Conservation (phyloP, 306 rosid species). For the Boehmeria nivea region DNA sequence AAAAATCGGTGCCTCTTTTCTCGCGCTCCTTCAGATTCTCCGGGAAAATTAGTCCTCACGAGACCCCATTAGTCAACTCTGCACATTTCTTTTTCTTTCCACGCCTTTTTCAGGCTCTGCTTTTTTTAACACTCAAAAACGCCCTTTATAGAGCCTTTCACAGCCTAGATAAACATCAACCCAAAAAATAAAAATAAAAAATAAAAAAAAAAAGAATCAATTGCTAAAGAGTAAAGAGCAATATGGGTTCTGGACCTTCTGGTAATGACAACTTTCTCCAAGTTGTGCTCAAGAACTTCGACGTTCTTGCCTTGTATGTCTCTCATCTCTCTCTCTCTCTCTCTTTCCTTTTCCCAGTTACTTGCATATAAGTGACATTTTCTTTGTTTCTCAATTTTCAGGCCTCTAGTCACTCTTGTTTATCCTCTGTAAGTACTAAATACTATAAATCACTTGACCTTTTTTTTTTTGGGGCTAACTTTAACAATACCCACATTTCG, state of each 20-base stretch:
- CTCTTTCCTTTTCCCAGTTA: neutral
- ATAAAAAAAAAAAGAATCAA: neutral
- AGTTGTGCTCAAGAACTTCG: constrained; percentile 75
- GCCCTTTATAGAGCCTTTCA: neutral
- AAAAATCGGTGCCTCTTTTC: constrained; percentile 64
- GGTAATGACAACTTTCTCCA: constrained; percentile 53
- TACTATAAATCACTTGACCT: too few species aligned
- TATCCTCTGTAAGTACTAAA: constrained; percentile 71
- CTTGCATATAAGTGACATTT: neutral
- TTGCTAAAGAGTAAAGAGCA: neutral
- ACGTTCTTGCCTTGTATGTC: constrained; percentile 80
- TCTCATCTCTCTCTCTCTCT: neutral
- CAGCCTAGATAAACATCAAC: too few species aligned
- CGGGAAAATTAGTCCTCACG: constrained; percentile 28
- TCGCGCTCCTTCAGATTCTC: constrained; percentile 38
- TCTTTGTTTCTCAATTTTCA: constrained; percentile 23
- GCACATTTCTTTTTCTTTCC: neutral
- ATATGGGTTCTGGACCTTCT: constrained; percentile 48
- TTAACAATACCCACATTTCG: too few species aligned
- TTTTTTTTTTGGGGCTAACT: too few species aligned
- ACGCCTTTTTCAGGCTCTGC: neutral
- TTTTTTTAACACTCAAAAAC: constrained; percentile 1
- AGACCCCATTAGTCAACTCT: constrained; percentile 24
- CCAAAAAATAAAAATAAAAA: neutral
- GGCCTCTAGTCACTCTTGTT: constrained; percentile 80